A percentile compares a stretch with the other conserved stretches of the same genome.
phyloP scores from a whole-genome alignment of 2,329 filamentous ascomycete genomes.

The Tolypocladium tropicale region DNA sequence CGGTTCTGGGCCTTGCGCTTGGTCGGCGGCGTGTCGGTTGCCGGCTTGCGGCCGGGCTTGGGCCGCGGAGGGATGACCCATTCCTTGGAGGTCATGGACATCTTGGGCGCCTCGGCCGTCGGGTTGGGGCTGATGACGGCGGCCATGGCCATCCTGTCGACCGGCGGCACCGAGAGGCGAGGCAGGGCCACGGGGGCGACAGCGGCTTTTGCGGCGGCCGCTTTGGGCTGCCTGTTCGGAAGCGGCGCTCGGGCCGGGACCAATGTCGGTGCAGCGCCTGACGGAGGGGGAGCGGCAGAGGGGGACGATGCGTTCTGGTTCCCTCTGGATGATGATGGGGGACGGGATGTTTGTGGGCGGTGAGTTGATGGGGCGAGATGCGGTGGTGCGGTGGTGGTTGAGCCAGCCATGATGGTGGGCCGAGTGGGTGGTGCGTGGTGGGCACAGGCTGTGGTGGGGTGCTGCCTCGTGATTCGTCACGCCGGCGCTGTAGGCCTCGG shows the following conservation, averaged over 20 bases:
- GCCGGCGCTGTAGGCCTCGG: slow-evolving; percentile 8
- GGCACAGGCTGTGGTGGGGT: slow-evolving; percentile 4
- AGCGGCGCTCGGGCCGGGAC: slow-evolving; percentile 12
- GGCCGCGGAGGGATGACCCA: slow-evolving; percentile 78
- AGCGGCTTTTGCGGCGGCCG: slow-evolving; percentile 14
- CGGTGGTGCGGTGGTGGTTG: slow-evolving; percentile 4
- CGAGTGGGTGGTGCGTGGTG: slow-evolving; percentile 2
- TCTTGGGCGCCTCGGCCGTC: slow-evolving; percentile 31
- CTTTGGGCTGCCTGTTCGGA: slow-evolving; percentile 9
- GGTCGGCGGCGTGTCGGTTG: slow-evolving; percentile 83
- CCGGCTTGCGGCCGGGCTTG: slow-evolving; percentile 87
- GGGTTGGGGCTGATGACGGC: slow-evolving; percentile 32
- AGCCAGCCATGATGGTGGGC: slow-evolving; percentile 12
- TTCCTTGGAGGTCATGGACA: slow-evolving; percentile 67
- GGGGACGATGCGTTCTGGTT: neutral
- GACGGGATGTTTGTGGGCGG: slow-evolving; percentile 1
- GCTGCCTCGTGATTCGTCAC: slow-evolving; percentile 4
- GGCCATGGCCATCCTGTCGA: slow-evolving; percentile 37
- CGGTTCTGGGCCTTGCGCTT: slow-evolving; percentile 94
- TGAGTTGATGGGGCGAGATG: slow-evolving; percentile 11
- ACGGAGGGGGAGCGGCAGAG: slow-evolving; percentile 9
- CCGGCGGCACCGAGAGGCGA: slow-evolving; percentile 23
- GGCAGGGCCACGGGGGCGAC: slow-evolving; percentile 13
- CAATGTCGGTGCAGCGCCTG: slow-evolving; percentile 3
- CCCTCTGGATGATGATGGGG: neutral